Evolutionary conservation across 2,329 filamentous ascomycete genomes (phyloP).

Genomic region (Cladophialophora chaetospira): DNA sequence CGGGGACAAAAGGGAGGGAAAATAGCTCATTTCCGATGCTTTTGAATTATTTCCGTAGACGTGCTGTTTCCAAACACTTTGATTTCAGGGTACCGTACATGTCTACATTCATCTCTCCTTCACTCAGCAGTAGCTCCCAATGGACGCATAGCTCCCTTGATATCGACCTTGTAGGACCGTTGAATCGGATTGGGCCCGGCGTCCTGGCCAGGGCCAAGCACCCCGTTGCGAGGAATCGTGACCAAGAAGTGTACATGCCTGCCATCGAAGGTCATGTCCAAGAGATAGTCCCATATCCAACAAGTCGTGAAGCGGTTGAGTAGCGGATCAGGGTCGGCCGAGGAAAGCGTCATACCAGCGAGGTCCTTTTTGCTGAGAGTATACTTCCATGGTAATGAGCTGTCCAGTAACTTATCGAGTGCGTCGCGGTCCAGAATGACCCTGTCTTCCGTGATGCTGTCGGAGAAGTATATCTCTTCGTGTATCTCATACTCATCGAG

Average conservation of each 20-base stretch:
- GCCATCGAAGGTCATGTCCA: neutral
- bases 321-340: no score
- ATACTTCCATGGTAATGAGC: neutral
- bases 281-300: neutral
- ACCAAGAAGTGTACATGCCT: neutral
- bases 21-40: no score
- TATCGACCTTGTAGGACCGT: neutral
- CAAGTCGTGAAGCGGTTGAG: neutral
- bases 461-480: neutral
- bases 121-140: no score
- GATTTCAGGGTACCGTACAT: no score
- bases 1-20: no score
- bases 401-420: neutral
- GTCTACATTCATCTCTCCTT: no score
- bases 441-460: neutral
- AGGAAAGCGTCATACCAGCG: neutral
- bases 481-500: neutral
- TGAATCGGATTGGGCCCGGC: neutral
- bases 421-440: neutral
- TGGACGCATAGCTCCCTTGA: neutral
- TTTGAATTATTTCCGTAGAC: no score
- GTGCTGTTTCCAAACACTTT: no score
- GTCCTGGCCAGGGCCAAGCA: neutral
- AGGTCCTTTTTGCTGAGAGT: neutral
- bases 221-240: neutral